Evolutionary conservation across 139 green algal species (phyloP), one percentile per base, ranked within the genome.

Genomic region (Haematococcus sp.): DNA sequence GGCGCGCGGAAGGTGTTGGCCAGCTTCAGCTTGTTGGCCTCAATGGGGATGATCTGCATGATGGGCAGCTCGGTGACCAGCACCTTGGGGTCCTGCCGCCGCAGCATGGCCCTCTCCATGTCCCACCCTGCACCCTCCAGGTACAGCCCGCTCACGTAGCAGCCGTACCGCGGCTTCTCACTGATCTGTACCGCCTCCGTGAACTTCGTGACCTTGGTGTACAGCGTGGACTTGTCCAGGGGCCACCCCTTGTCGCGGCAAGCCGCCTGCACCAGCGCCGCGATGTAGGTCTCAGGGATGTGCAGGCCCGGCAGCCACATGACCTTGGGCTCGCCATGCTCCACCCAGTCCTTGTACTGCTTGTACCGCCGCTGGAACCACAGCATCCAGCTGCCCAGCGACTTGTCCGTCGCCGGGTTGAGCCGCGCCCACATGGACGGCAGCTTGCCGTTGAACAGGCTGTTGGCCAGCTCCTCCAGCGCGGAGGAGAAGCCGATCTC

Each of bases 261-360:
- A 25, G 91, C 90, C 23, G 88, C 84, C 80, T 97, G 92, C 74
- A 94, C 86, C 30, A 97, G 84, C 40, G 88, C 92, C 16, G 92
- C 91, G 54, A 95, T 88, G 83, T 94, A 97, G 31, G 91, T 96
- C 84, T 97, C 91, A 0, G 92, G 92, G 33, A 89, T 90, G 71
- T 95, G 90, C 72, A 97, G 70, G 15, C 92, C 92, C 4, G 77
- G 76, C 30, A 97, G 81, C 92, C 92, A 97, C 78, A 97, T 94
- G 58, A 94, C 88, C 40, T 81, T 83, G 28, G 91, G 91, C 84
- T 95, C 89, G 28, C 91, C 91, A 13, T 87, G 58, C 63, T 91
- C 80, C 56, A 86, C 85, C 92, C 92, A 97, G 22, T 86, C 68
- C 63, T 78, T 79, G 84, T 93, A 94, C 63, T 93, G 80, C 60